Base-by-base conservation (phyloP, 2,329 filamentous ascomycete genomes). In the Ophiobolus disseminans region DNA sequence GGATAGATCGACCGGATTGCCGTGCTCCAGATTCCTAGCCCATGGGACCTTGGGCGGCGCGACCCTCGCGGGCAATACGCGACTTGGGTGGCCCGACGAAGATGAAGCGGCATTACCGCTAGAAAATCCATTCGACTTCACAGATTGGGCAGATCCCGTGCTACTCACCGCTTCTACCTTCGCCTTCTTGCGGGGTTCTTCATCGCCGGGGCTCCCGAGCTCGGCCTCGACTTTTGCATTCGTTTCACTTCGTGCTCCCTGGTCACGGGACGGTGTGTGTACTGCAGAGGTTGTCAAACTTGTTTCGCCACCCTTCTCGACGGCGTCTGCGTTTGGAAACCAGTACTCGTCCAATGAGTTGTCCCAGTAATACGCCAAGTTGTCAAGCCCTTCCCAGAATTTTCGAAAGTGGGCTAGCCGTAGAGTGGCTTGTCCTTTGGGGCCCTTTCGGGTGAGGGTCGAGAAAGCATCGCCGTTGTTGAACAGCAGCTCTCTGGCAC, bases 311-410 rank as follows among this genome's bases (percentile, higher is more conserved):
- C 19, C 36, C n/a, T 34, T 31, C 37, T 31, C 17, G 17, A 40
- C 53, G 26, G 53, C 45, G 22, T 59, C 48, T 40, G 55, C 41
- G 14, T 55, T 55, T 5, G 69, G 62, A 14, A 70, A 65, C 32
- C 77, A 77, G 63, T 85, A 85, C 22, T 84, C 69, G 57, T 87
- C 84, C 38, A 80, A 63, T 49, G 79, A 83, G 30, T 75, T 76
- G 61, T 87, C 84, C 84, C 84, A 87, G 61, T 85, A 86, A 54
- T 83, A 81, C 13, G 81, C 75, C 77, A 86, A 77, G 26, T 77
- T 78, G 55, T 86, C 81, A 42, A 87, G 72, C 2, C 77, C 79
- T 41, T 78, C 76, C 79, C 81, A 87, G 66, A 87, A 86, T 46
- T 82, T 84, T 42, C 84, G 76, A 49, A 82, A 78, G 55, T 85